These are phyloP conservation scores for Wallacemonas sp. DNA, from an alignment of 208 protist species.

Conservation along the genomic window DNA sequence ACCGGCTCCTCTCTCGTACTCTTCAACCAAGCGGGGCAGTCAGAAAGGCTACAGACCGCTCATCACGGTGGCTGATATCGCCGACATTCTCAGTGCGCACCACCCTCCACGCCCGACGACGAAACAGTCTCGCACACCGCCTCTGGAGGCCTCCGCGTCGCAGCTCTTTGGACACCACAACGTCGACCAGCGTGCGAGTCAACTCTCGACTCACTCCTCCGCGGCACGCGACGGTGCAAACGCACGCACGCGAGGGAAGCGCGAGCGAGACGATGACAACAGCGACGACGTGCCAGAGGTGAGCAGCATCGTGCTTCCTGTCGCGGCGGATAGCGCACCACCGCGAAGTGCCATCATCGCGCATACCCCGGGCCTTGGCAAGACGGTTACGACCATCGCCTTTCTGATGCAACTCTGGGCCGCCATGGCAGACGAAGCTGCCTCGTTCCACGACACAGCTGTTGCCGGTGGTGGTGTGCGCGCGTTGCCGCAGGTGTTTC, in stretches of 20 bases:
- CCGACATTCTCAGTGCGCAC: slow-evolving; percentile 10
- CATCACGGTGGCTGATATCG: slow-evolving; percentile 12
- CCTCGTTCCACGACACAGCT: no score
- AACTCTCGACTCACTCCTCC: background rate
- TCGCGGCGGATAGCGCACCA: background rate
- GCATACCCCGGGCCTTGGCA: slow-evolving; percentile 18
- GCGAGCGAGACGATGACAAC: no score
- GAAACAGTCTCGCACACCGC: no score
- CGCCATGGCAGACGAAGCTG: background rate
- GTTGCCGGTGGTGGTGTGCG: no score
- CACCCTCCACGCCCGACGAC: no score
- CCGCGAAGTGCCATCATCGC: slow-evolving; percentile 8
- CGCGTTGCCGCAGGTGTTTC: slow-evolving; percentile 3
- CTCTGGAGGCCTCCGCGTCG: background rate
- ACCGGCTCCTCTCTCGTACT: no score
- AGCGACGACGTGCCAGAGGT: background rate
- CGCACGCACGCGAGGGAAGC: no score
- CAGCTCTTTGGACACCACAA: slow-evolving; percentile 3
- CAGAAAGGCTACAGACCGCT: slow-evolving; percentile 1
- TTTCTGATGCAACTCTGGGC: slow-evolving; percentile 16
- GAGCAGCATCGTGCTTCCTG: background rate
- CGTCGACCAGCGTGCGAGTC: background rate
- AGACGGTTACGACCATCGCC: slow-evolving; percentile 11
- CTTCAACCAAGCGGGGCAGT: no score
- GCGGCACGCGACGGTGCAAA: no score